A percentile compares a stretch with the other conserved stretches of the same genome.
phyloP scores from a whole-genome alignment of 768 basidiomycete genomes.

The Cystofilobasidium bisporidii region DNA sequence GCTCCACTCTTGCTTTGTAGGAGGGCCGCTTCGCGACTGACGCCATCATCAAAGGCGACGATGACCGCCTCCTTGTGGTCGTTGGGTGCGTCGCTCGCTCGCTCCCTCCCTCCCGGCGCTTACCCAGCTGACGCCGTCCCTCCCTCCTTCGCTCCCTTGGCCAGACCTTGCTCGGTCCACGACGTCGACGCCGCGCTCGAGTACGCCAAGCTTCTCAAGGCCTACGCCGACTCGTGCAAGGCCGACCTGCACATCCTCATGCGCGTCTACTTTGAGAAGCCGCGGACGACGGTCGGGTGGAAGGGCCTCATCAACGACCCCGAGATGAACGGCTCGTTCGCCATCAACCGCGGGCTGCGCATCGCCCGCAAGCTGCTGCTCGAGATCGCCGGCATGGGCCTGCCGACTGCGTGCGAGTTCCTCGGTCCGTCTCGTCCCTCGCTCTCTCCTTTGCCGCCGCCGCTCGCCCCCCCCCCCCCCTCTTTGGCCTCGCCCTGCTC shows the following conservation, averaged over 20 bases:
- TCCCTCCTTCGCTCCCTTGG: constrained; percentile 32
- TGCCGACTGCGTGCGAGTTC: constrained; percentile 96
- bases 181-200: constrained; percentile 74
- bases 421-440: constrained; percentile 43
- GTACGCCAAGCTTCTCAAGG: constrained; percentile 69
- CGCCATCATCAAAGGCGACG: constrained; percentile 56
- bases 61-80: constrained; percentile 85
- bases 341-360: constrained; percentile 87
- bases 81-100: constrained; percentile 73
- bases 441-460: background rate
- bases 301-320: constrained; percentile 47
- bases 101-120: no score
- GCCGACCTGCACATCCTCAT: constrained; percentile 84
- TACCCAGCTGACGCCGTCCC: no score
- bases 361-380: constrained; percentile 76
- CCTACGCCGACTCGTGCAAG: constrained; percentile 67
- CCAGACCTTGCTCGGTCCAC: constrained; percentile 86
- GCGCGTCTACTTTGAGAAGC: constrained; percentile 88
- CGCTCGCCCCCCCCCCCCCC: background rate
- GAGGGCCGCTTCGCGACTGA: constrained; percentile 25
- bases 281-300: constrained; percentile 90
- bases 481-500: background rate
- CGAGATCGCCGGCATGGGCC: constrained; percentile 77
- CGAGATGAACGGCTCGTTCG: constrained; percentile 29
- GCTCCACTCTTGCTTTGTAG: constrained; percentile 4